These are phyloP conservation scores for Leucosporidium yakuticum DNA, from an alignment of 768 basidiomycete species.

Conservation along the genomic window DNA sequence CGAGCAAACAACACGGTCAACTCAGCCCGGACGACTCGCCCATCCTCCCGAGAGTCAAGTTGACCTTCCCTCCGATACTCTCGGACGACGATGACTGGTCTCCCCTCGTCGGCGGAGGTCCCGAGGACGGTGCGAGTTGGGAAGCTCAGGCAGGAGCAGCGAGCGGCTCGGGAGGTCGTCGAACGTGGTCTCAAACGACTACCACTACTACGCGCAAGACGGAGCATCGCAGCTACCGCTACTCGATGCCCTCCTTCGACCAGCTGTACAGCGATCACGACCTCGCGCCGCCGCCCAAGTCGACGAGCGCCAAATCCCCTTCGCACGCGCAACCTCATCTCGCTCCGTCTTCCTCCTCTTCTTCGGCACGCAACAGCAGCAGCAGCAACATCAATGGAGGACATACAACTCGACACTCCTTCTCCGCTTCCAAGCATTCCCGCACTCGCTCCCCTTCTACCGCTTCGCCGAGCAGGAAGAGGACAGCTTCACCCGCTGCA, in stretches of 20 bases:
- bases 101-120: no score
- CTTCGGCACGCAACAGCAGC: not conserved
- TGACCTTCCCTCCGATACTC: slow-evolving; percentile 6
- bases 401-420: not conserved
- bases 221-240: slow-evolving; percentile 13
- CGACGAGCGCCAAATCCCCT: not conserved
- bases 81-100: slow-evolving; percentile 13
- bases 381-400: not conserved
- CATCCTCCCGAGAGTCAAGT: slow-evolving; percentile 2
- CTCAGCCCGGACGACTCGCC: not conserved
- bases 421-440: not conserved
- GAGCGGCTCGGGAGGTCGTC: not conserved
- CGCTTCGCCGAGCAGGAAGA: not conserved
- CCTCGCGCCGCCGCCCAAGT: not conserved
- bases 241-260: slow-evolving; percentile 15
- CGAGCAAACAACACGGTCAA: no score
- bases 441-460: not conserved
- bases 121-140: not conserved
- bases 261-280: not conserved
- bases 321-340: not conserved
- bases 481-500: no score
- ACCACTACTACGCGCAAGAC: slow-evolving; percentile 12
- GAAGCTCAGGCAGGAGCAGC: not conserved
- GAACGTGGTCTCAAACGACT: slow-evolving; percentile 7
- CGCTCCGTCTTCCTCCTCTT: not conserved